Conservation (phyloP, 1,284 basidiomycete species). For the Apiotrichum laibachii region DNA sequence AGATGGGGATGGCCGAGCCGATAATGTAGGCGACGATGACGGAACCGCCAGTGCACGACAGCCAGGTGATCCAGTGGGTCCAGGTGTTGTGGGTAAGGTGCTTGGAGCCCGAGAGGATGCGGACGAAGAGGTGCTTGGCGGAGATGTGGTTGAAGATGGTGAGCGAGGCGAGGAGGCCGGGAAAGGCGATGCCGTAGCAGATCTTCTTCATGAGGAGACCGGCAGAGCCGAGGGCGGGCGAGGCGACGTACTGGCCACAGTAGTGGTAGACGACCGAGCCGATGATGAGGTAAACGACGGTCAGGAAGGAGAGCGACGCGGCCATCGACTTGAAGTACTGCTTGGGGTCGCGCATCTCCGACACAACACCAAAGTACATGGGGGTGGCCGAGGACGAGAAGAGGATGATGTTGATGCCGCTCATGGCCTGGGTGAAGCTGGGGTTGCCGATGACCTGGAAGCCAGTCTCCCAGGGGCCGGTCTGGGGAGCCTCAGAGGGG, state of each 20-base stretch:
- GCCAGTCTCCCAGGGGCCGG: slow-evolving; percentile 32
- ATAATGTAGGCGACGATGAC: slow-evolving; percentile 32
- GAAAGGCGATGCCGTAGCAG: slow-evolving; percentile 47
- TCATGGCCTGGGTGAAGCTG: slow-evolving; percentile 31
- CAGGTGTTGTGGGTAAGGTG: slow-evolving; percentile 37
- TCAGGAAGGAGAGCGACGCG: slow-evolving; percentile 23
- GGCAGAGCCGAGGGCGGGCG: slow-evolving; percentile 36
- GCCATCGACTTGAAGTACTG: slow-evolving; percentile 26
- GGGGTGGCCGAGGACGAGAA: slow-evolving; percentile 18
- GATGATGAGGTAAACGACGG: slow-evolving; percentile 23
- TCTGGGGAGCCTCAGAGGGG: slow-evolving; percentile 40
- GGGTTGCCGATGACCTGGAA: slow-evolving; percentile 32
- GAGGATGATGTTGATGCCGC: slow-evolving; percentile 19
- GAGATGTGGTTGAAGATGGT: slow-evolving; percentile 22
- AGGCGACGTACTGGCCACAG: slow-evolving; percentile 31
- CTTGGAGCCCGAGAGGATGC: slow-evolving; percentile 32
- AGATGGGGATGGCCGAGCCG: slow-evolving; percentile 22
- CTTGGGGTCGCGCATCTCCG: slow-evolving; percentile 32
- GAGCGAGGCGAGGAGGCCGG: slow-evolving; percentile 29
- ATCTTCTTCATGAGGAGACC: slow-evolving; percentile 33
- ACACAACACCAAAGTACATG: slow-evolving; percentile 20
- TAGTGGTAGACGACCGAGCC: slow-evolving; percentile 34
- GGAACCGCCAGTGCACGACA: slow-evolving; percentile 23
- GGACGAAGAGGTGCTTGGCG: slow-evolving; percentile 36
- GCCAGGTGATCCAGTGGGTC: slow-evolving; percentile 41